Evolutionary conservation across 1,139 yeast genomes (phyloP).

Genomic region (Ogataea hybrid): DNA sequence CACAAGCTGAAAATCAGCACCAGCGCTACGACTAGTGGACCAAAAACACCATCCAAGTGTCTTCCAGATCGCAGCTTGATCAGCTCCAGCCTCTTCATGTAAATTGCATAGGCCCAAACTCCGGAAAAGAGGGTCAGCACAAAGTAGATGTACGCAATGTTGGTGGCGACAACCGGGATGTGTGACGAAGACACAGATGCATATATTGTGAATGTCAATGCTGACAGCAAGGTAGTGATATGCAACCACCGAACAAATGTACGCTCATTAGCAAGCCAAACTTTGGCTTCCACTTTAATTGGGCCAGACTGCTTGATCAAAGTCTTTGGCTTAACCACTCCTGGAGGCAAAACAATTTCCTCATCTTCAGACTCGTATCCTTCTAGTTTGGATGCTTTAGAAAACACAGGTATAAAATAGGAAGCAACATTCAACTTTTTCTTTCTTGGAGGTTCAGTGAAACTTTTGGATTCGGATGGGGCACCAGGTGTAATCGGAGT

Average conservation of each 20-base stretch:
- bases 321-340: slow-evolving; percentile 77
- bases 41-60: slow-evolving; percentile 86
- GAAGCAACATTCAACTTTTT: slow-evolving; percentile 18
- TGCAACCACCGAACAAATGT: slow-evolving; percentile 96
- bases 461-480: not conserved
- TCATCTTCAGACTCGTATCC: slow-evolving; percentile 81
- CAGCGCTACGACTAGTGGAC: slow-evolving; percentile 76
- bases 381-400: slow-evolving; percentile 31
- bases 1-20: slow-evolving; percentile 67
- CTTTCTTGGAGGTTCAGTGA: slow-evolving; percentile 11
- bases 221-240: slow-evolving; percentile 84
- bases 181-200: slow-evolving; percentile 69
- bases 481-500: not conserved
- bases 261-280: slow-evolving; percentile 97
- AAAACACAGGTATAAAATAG: slow-evolving; percentile 31
- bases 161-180: slow-evolving; percentile 52
- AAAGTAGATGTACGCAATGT: slow-evolving; percentile 78
- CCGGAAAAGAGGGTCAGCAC: slow-evolving; percentile 79
- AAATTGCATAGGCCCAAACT: slow-evolving; percentile 84
- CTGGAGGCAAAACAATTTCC: slow-evolving; percentile 83
- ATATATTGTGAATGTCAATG: slow-evolving; percentile 82
- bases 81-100: slow-evolving; percentile 64
- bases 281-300: slow-evolving; percentile 92
- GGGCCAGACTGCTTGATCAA: slow-evolving; percentile 89
- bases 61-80: slow-evolving; percentile 81